Percentiles rank a stretch among this genome's conserved stretches.
Evolutionary conservation across 2,329 filamentous ascomycete species (phyloP).

Genomic region (Apiospora sp.): DNA sequence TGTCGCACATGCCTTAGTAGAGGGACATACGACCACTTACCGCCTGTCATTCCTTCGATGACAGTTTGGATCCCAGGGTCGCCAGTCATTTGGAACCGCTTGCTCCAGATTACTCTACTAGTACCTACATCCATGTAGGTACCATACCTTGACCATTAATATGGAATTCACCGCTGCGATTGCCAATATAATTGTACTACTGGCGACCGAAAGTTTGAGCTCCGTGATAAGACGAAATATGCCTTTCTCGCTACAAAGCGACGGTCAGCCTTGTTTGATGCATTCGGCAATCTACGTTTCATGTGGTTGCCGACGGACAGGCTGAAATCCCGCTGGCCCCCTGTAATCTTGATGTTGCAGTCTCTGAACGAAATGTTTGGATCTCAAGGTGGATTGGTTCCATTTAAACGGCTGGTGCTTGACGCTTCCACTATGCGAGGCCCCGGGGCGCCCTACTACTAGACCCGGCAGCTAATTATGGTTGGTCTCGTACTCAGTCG

Average conservation of each 20-base stretch:
- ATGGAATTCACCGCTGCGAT: not conserved
- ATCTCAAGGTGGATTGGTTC: not conserved
- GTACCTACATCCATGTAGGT: too few species aligned
- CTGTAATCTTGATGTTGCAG: slow-evolving; percentile 8
- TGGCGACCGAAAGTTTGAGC: not conserved
- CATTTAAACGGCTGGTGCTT: slow-evolving; percentile 5
- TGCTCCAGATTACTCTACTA: slow-evolving; percentile 1
- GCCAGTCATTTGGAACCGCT: not conserved
- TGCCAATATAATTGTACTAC: not conserved
- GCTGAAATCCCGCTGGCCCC: slow-evolving; percentile 4
- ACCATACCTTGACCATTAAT: not conserved
- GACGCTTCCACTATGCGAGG: not conserved
- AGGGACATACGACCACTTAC: not conserved
- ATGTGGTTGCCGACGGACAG: slow-evolving; percentile 16
- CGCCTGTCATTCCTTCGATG: slow-evolving; percentile 1
- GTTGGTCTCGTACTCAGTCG: not conserved
- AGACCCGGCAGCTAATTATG: slow-evolving; percentile 3
- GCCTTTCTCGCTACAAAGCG: not conserved
- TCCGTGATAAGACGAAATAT: not conserved
- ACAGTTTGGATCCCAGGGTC: not conserved
- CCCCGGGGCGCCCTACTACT: not conserved
- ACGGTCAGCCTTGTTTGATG: slow-evolving; percentile 15
- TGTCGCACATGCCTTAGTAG: not conserved
- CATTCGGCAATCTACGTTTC: slow-evolving; percentile 19
- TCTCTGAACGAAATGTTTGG: not conserved